phyloP scores from a whole-genome alignment of 2,329 filamentous ascomycete genomes.

The Diaporthe eres region DNA sequence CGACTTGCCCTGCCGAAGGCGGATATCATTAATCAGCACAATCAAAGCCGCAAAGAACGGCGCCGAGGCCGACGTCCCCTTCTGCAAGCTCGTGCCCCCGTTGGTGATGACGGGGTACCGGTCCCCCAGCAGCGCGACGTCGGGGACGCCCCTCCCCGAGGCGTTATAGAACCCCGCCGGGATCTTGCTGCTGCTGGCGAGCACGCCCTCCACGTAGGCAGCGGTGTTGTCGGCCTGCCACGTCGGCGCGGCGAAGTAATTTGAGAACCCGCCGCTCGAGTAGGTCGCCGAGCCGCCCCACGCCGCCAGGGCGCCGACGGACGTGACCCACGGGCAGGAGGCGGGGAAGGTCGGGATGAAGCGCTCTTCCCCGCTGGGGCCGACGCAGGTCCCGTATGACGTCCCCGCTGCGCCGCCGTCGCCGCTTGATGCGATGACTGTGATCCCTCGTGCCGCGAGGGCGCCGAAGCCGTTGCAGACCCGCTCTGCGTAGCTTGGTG shows the following conservation, averaged over 20 bases:
- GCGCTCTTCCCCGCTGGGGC: constrained; percentile 50
- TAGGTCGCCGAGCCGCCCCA: constrained; percentile 57
- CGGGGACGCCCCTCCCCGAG: constrained; percentile 49
- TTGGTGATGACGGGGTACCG: constrained; percentile 45
- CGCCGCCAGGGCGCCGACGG: constrained; percentile 66
- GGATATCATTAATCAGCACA: constrained; percentile 74
- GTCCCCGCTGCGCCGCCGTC: constrained; percentile 61
- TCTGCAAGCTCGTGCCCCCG: constrained; percentile 45
- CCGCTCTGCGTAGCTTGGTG: constrained; percentile 66
- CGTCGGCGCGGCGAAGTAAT: constrained; percentile 60
- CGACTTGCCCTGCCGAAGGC: constrained; percentile 67
- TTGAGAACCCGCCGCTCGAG: constrained; percentile 65
- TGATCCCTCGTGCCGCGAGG: constrained; percentile 70
- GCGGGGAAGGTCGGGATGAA: constrained; percentile 64
- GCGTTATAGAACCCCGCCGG: constrained; percentile 24
- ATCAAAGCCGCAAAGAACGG: constrained; percentile 76
- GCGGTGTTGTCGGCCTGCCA: constrained; percentile 61
- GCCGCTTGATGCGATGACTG: constrained; percentile 64
- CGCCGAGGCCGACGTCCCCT: constrained; percentile 66
- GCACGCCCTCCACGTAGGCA: constrained; percentile 54
- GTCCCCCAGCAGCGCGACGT: constrained; percentile 51
- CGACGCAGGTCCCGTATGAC: constrained; percentile 46
- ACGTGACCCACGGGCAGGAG: constrained; percentile 64
- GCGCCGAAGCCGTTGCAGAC: constrained; percentile 73
- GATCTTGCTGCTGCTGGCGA: constrained; percentile 53